A percentile compares a stretch with the other conserved stretches of the same genome.
These are phyloP conservation scores for Xylaria grammica DNA, from an alignment of 495 filamentous ascomycete species.

Conservation along the genomic window DNA sequence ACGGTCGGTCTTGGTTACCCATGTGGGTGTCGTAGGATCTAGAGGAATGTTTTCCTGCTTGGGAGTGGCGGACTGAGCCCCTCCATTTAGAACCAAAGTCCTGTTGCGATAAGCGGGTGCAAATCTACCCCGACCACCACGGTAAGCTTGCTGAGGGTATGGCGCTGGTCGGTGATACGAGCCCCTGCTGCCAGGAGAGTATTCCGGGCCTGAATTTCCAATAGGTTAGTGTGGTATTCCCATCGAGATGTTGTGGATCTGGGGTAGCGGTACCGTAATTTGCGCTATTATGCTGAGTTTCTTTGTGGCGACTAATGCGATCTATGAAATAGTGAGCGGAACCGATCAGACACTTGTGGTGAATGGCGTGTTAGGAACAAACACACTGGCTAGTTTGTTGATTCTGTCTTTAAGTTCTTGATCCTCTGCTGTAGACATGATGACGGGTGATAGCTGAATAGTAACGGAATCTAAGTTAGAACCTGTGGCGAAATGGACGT, in stretches of 20 bases:
- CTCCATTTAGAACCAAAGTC: constrained; percentile 71
- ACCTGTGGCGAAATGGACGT: constrained; percentile 10
- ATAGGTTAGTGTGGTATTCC: not conserved
- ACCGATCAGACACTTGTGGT: not conserved
- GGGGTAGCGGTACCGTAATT: constrained; percentile 20
- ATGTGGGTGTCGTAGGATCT: constrained; percentile 55
- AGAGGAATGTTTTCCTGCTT: constrained; percentile 34
- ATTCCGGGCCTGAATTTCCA: not conserved
- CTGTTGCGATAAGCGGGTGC: constrained; percentile 67
- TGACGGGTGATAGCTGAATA: constrained; percentile 25
- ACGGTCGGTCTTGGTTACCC: constrained; percentile 81
- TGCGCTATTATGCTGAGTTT: constrained; percentile 55
- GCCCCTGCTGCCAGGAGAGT: constrained; percentile 19
- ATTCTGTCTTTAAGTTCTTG: constrained; percentile 79
- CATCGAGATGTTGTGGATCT: not conserved
- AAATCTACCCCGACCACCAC: constrained; percentile 53
- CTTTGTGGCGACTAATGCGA: constrained; percentile 82
- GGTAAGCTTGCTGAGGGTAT: constrained; percentile 49
- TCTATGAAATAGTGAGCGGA: constrained; percentile 52
- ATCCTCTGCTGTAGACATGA: constrained; percentile 70
- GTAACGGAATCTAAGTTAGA: constrained; percentile 25
- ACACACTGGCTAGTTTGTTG: constrained; percentile 73
- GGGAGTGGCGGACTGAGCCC: constrained; percentile 36
- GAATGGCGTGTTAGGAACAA: not conserved
- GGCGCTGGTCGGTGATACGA: constrained; percentile 34